These are phyloP conservation scores for Phytophthora colocasiae DNA, from an alignment of 352 stramenopile genomes.

Conservation along the genomic window DNA sequence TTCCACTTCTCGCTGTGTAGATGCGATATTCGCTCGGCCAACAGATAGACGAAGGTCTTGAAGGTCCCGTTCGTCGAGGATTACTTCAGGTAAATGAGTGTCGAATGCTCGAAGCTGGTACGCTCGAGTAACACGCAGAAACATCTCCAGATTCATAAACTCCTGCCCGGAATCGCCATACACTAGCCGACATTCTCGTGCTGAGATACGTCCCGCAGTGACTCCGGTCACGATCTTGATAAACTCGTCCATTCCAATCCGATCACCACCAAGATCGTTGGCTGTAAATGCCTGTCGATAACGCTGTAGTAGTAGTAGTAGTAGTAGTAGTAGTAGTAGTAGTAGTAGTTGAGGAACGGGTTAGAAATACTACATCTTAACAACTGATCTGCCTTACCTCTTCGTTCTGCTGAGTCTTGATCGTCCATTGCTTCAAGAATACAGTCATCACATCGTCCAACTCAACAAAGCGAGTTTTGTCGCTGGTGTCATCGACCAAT, in stretches of 20 bases:
- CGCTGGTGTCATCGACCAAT: conserved; percentile 4
- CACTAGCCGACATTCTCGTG: conserved; percentile 67
- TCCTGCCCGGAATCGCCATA: conserved; percentile 71
- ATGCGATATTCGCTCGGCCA: conserved; percentile 65
- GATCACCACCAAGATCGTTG: conserved; percentile 49
- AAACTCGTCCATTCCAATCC: conserved; percentile 77
- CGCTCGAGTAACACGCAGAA: conserved; percentile 58
- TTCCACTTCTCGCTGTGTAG: conserved; percentile 62
- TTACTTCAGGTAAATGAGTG: conserved; percentile 53
- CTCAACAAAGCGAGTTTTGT: conserved; percentile 46
- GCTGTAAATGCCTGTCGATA: conserved; percentile 61
- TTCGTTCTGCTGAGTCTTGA: conserved; percentile 54
- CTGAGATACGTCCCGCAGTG: conserved; percentile 50
- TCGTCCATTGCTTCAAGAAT: conserved; percentile 64
- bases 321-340: too few relatives aligned
- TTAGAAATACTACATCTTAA: too few relatives aligned
- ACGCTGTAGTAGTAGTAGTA: conserved; percentile 21
- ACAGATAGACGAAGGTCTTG: conserved; percentile 56
- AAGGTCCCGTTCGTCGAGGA: conserved; percentile 54
- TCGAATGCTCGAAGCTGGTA: conserved; percentile 74
- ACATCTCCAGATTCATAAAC: conserved; percentile 61
- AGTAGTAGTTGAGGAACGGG: not conserved
- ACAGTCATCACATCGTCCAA: conserved; percentile 71
- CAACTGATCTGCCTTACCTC: conserved; percentile 38
- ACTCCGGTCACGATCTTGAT: conserved; percentile 75